Evolutionary conservation across 306 rosid genomes (phyloP), one percentile per base, ranked within the genome.

Genomic region (Dalbergia cultrata): DNA sequence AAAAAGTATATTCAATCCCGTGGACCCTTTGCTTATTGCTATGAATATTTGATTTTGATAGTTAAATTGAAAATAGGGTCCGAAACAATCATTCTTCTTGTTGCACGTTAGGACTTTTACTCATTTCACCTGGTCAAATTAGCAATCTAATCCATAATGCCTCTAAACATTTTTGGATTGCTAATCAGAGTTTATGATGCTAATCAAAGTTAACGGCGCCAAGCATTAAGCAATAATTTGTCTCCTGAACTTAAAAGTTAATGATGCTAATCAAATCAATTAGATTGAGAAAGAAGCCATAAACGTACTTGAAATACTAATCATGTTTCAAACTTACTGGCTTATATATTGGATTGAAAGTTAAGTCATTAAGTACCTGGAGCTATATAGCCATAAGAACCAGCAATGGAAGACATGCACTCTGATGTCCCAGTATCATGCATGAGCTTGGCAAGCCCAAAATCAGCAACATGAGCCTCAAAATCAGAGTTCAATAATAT

Each of bases 351-450:
- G 7, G 41, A 37, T 21, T 65, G 14, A 26, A 45, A 13, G 18
- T 49, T 18, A 66, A 49, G 60, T 50, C 10, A 53, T 14, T 16
- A 39, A 31, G 67, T 92, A 94, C 98, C 98, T 89, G 98, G 98
- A 87, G 98, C 98, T 44, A 94, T 94, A 26, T 94, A 94, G 75
- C 98, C 98, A 50, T 94, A 94, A 33, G 98, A 94, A 21, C 98
- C 98, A 72, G 97, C 98, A 76, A 94, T 90, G 67, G 95, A 95
- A 73, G 98, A 94, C 98, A 94, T 94, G 90, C 97, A 94, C 80
- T 94, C 94, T 26, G 98, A 94, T 17, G 95, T 79, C 2, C 94
- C 98, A 57, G 88, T 84, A 75, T 90, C 97, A 35, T 84, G 94
- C 87, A 94, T 83, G 86, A 92, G 90, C 90, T 94, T 94, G 88